Evolutionary conservation across 257 asterid species (phyloP).

Genomic region (Solanum stenotomum): DNA sequence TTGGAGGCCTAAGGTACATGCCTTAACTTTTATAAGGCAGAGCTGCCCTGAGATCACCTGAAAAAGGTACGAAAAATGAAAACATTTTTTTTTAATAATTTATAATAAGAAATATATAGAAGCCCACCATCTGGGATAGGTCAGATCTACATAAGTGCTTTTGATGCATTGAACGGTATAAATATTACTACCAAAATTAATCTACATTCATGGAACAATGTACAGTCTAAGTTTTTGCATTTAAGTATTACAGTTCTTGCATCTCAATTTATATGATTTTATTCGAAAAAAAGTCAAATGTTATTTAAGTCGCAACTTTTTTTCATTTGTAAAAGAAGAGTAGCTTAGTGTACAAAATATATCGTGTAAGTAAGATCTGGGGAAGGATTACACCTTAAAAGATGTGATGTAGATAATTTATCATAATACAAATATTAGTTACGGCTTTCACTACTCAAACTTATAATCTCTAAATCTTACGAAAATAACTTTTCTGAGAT

Average conservation of each 20-base stretch:
- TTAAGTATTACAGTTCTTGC: background rate
- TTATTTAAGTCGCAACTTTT: no score
- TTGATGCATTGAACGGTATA: background rate
- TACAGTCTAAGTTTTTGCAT: conserved; percentile 22
- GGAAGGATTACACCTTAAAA: background rate
- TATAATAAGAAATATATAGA: background rate
- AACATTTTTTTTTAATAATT: background rate
- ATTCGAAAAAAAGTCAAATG: no score
- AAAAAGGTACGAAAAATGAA: background rate
- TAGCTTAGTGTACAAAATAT: background rate
- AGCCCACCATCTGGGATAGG: background rate
- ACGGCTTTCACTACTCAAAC: accelerated
- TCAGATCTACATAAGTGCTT: background rate
- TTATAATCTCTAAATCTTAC: no score
- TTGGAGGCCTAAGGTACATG: no score
- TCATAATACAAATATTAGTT: no score
- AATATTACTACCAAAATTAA: background rate
- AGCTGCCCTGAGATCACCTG: no score
- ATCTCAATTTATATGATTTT: no score
- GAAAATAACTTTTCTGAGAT: no score
- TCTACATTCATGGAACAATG: conserved; percentile 9
- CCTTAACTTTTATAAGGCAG: no score
- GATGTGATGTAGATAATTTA: no score
- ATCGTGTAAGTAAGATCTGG: accelerated
- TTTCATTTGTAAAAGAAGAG: no score